phyloP scores from a whole-genome alignment of 2,329 filamentous ascomycete genomes.

The Zymoseptoria tritici region DNA sequence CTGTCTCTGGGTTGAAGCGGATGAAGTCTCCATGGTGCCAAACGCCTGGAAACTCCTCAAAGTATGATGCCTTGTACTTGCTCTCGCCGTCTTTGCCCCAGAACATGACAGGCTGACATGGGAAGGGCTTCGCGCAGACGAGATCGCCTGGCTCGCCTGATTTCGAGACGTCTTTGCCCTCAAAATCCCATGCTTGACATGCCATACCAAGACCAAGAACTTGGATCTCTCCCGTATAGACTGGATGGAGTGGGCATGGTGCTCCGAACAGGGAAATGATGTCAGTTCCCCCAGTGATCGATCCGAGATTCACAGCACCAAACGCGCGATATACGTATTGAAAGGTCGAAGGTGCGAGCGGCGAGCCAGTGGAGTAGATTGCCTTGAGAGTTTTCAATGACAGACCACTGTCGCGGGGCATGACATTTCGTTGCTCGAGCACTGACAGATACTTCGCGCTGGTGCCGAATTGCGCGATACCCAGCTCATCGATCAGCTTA shows the following conservation, averaged over 20 bases:
- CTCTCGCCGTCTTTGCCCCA: constrained; percentile 64
- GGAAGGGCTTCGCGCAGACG: constrained; percentile 79
- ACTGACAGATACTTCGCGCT: constrained; percentile 89
- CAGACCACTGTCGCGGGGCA: constrained; percentile 53
- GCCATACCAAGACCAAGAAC: constrained; percentile 45
- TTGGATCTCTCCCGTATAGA: constrained; percentile 46
- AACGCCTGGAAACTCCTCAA: constrained; percentile 67
- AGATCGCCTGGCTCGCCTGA: constrained; percentile 74
- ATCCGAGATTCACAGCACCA: constrained; percentile 77
- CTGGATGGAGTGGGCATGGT: constrained; percentile 53
- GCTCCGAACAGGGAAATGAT: constrained; percentile 93
- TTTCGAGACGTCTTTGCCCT: constrained; percentile 50
- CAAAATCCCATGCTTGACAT: constrained; percentile 43
- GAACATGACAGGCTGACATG: constrained; percentile 84
- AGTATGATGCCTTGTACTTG: constrained; percentile 82
- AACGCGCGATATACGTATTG: constrained; percentile 81
- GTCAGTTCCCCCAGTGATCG: constrained; percentile 92
- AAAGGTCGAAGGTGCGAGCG: constrained; percentile 87
- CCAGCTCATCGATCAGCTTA: constrained; percentile 67
- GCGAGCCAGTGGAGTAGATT: constrained; percentile 90
- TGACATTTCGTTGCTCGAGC: constrained; percentile 69
- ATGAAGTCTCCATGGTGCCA: constrained; percentile 98
- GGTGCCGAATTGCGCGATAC: constrained; percentile 89
- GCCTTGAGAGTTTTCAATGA: constrained; percentile 57
- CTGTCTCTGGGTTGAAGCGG: constrained; percentile 59